phyloP scores from a whole-genome alignment of 2,329 filamentous ascomycete genomes.

The Colletotrichum sp. region DNA sequence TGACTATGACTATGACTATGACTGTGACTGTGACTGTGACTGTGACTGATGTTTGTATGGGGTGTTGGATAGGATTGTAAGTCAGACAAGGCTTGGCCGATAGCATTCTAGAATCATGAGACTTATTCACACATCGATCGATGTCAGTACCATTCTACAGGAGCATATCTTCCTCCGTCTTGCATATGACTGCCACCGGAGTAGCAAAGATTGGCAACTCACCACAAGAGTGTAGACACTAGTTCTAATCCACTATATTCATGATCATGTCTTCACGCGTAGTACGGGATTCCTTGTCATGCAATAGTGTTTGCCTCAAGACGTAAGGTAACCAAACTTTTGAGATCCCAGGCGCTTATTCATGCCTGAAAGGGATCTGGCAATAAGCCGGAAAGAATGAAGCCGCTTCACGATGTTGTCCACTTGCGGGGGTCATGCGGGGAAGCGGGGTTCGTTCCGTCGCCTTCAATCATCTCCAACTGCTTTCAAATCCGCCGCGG shows the following conservation, averaged over 20 bases:
- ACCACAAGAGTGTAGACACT: background rate
- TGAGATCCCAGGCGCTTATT: background rate
- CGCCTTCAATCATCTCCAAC: background rate
- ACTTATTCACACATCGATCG: background rate
- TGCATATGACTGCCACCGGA: background rate
- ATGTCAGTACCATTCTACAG: rapidly evolving
- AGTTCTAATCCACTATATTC: background rate
- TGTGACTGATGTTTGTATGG: background rate
- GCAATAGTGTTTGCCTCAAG: background rate
- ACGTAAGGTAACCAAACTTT: background rate
- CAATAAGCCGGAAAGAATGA: background rate
- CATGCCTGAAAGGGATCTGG: background rate
- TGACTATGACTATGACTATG: background rate
- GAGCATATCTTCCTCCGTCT: rapidly evolving
- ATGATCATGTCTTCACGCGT: background rate
- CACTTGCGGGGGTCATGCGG: background rate
- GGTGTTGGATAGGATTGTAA: background rate
- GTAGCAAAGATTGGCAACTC: background rate
- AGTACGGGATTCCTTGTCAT: rapidly evolving
- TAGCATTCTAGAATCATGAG: background rate
- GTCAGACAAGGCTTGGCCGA: background rate
- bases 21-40: background rate
- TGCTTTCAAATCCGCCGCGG: background rate
- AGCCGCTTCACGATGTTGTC: background rate
- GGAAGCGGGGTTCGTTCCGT: background rate